Evolutionary conservation across 257 asterid species (phyloP).

Genomic region (Solanum piurae): DNA sequence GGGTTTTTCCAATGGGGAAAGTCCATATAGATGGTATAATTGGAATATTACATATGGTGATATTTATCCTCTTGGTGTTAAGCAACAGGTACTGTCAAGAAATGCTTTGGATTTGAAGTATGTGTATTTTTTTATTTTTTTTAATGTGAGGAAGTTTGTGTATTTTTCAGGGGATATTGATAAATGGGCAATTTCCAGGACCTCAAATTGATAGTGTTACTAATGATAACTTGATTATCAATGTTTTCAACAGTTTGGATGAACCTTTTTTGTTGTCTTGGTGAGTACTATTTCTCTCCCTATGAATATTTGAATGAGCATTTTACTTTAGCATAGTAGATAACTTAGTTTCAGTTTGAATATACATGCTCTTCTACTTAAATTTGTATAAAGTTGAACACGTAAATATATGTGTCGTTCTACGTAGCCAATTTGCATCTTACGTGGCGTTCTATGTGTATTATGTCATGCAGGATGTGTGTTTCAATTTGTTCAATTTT

Average conservation of each 20-base stretch:
- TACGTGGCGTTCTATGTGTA: no score
- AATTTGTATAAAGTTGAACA: no score
- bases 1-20: slow-evolving; percentile 19
- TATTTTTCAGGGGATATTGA: slow-evolving; percentile 34
- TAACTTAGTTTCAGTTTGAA: no score
- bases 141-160: not conserved
- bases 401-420: no score
- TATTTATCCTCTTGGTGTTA: slow-evolving; percentile 42
- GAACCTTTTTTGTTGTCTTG: slow-evolving; percentile 36
- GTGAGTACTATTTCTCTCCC: slow-evolving; percentile 1
- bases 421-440: no score
- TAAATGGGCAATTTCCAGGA: slow-evolving; percentile 44
- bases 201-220: slow-evolving; percentile 27
- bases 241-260: slow-evolving; percentile 29
- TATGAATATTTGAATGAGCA: not conserved
- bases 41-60: slow-evolving; percentile 42
- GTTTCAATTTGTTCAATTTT: no score
- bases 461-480: no score
- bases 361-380: no score
- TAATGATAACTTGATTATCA: slow-evolving; percentile 34
- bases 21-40: slow-evolving; percentile 24
- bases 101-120: not conserved
- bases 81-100: slow-evolving; percentile 28
- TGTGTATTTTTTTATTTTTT: not conserved
- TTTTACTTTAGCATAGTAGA: not conserved